Conservation (phyloP, 345 rosid species). For the Excoecaria cochinchinensis region DNA sequence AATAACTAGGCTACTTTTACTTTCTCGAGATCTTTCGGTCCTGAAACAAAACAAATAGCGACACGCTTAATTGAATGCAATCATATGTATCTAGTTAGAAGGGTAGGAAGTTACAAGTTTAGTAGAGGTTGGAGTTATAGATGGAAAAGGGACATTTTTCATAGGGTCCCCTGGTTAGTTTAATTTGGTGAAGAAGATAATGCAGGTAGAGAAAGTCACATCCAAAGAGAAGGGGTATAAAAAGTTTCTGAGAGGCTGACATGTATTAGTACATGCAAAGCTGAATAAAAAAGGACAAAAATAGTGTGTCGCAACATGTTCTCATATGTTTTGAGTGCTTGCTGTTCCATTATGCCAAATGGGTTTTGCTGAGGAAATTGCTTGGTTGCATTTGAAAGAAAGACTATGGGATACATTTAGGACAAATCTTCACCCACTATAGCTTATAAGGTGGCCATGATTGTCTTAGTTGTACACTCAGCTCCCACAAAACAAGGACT, state of each 20-base stretch:
- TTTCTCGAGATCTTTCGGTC: no score
- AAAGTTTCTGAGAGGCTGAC: slow-evolving; percentile 16
- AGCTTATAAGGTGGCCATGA: slow-evolving; percentile 29
- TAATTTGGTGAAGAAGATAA: slow-evolving; percentile 15
- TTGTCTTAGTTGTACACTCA: slow-evolving; percentile 56
- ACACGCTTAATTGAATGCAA: no score
- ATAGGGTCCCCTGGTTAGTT: slow-evolving; percentile 15
- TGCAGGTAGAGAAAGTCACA: slow-evolving; percentile 37
- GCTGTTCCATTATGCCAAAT: slow-evolving; percentile 39
- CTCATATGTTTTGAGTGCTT: slow-evolving; percentile 33
- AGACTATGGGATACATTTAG: slow-evolving; percentile 1
- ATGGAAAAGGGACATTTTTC: slow-evolving; percentile 9
- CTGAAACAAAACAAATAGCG: no score
- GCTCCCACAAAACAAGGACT: slow-evolving; percentile 56
- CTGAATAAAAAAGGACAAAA: slow-evolving; percentile 14
- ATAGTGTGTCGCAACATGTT: slow-evolving; percentile 35
- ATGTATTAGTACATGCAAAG: slow-evolving; percentile 21
- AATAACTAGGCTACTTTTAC: no score
- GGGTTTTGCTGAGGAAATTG: slow-evolving; percentile 17
- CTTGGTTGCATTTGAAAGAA: slow-evolving; percentile 24
- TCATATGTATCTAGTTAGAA: no score
- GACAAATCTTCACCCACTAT: slow-evolving; percentile 24
- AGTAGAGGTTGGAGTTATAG: neutral
- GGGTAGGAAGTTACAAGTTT: no score
- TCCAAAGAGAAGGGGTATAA: slow-evolving; percentile 26